Percentiles rank a stretch among this genome's conserved stretches.
phyloP scores from a whole-genome alignment of 352 stramenopile species.

The Globisporangium alternatum region DNA sequence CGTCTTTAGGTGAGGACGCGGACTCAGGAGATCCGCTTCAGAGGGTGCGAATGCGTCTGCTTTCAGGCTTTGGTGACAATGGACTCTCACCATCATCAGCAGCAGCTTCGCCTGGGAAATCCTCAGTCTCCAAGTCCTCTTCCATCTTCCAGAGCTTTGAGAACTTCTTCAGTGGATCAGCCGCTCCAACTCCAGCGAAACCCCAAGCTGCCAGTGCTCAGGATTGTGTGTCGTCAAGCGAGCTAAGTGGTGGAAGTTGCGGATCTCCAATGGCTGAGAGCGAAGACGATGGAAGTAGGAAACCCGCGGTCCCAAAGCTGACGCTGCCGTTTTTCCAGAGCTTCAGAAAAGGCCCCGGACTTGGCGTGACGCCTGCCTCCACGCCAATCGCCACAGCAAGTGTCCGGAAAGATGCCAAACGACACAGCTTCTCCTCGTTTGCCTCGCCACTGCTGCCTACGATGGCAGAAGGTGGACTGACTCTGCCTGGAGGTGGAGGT shows the following conservation, averaged over 20 bases:
- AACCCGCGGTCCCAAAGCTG: constrained; percentile 31
- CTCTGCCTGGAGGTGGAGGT: not conserved
- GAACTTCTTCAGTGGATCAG: constrained; percentile 18
- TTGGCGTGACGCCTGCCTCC: constrained; percentile 55
- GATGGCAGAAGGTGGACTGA: not conserved
- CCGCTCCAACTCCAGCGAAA: constrained; percentile 7
- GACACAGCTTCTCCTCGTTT: constrained; percentile 52
- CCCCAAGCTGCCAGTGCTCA: not conserved
- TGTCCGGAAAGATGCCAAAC: constrained; percentile 67
- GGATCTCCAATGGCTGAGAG: constrained; percentile 7
- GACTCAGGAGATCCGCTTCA: constrained; percentile 2
- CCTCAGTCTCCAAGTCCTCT: constrained; percentile 4
- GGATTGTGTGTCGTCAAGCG: not conserved
- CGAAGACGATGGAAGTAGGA: constrained; percentile 1
- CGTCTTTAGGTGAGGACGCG: not conserved
- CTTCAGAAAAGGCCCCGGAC: constrained; percentile 49
- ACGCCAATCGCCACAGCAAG: constrained; percentile 69
- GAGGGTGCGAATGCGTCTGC: constrained; percentile 6
- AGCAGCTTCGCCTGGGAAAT: constrained; percentile 7
- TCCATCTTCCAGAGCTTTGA: constrained; percentile 20
- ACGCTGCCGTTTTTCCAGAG: constrained; percentile 71
- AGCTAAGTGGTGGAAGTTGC: not conserved
- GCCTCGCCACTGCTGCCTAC: constrained; percentile 22
- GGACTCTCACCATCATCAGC: not conserved
- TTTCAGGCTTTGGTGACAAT: constrained; percentile 9